These are phyloP conservation scores for Pseudogymnoascus sp. DNA, from an alignment of 2,329 filamentous ascomycete species.

Conservation along the genomic window DNA sequence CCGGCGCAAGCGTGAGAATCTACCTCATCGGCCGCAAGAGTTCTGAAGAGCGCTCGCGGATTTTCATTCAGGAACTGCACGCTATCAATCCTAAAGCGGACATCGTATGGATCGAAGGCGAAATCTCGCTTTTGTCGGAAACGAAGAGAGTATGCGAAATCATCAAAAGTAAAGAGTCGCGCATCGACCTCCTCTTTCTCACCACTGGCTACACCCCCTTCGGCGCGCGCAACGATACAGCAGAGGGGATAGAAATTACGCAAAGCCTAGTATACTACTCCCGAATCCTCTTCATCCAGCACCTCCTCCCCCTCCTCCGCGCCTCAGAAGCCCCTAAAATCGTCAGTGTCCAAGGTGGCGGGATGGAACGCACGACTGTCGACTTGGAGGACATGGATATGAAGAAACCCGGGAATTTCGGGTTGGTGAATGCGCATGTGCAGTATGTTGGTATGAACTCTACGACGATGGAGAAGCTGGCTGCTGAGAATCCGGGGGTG, in stretches of 20 bases:
- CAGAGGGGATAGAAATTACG: slow-evolving; percentile 44
- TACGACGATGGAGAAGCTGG: slow-evolving; percentile 37
- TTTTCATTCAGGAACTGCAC: slow-evolving; percentile 30
- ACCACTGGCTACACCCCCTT: slow-evolving; percentile 29
- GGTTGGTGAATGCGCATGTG: slow-evolving; percentile 30
- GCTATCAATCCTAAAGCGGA: slow-evolving; percentile 32
- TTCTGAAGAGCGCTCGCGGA: slow-evolving; percentile 24
- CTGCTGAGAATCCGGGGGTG: slow-evolving; percentile 33
- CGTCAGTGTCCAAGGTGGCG: slow-evolving; percentile 42
- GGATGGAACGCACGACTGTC: slow-evolving; percentile 35
- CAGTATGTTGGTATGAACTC: slow-evolving; percentile 41
- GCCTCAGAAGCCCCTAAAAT: slow-evolving; percentile 37
- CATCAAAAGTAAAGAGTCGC: slow-evolving; percentile 33
- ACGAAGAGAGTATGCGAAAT: slow-evolving; percentile 37
- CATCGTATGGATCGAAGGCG: slow-evolving; percentile 34
- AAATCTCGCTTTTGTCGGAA: slow-evolving; percentile 39
- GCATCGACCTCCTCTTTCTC: slow-evolving; percentile 38
- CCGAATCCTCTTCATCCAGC: slow-evolving; percentile 43
- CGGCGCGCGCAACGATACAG: slow-evolving; percentile 34
- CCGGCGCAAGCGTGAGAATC: slow-evolving; percentile 32
- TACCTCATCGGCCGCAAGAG: slow-evolving; percentile 41
- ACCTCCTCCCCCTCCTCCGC: slow-evolving; percentile 47
- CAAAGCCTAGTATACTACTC: slow-evolving; percentile 44
- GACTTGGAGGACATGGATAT: slow-evolving; percentile 37
- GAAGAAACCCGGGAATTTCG: slow-evolving; percentile 25